Conservation (phyloP, 2,329 filamentous ascomycete genomes). For the Fusarium domesticum region DNA sequence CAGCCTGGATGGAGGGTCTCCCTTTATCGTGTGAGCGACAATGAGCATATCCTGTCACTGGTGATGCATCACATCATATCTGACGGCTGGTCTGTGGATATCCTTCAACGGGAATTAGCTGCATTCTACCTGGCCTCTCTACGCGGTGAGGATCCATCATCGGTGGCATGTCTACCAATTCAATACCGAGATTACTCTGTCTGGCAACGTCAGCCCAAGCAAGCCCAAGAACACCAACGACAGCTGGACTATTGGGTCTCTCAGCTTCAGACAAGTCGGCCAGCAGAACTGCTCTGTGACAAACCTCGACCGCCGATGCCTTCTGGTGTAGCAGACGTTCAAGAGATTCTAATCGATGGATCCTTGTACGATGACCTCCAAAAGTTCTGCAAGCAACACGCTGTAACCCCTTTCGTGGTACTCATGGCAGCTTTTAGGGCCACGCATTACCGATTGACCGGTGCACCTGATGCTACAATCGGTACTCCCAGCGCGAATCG, state of each 20-base stretch:
- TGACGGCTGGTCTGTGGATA: slow-evolving; percentile 25
- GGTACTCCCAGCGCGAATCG: slow-evolving; percentile 21
- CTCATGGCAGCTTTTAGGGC: slow-evolving; percentile 27
- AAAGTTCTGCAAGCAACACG: slow-evolving; percentile 6
- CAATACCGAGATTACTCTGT: slow-evolving; percentile 28
- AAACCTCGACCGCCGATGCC: slow-evolving; percentile 11
- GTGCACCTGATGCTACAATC: slow-evolving; percentile 21
- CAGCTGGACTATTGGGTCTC: slow-evolving; percentile 26
- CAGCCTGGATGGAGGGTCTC: slow-evolving; percentile 13
- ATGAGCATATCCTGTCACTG: slow-evolving; percentile 14
- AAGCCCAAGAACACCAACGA: slow-evolving; percentile 13
- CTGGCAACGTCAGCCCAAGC: slow-evolving; percentile 22
- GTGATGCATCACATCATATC: slow-evolving; percentile 26
- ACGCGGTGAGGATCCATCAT: background rate
- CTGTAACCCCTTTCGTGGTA: slow-evolving; percentile 11
- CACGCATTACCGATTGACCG: slow-evolving; percentile 28
- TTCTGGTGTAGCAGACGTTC: slow-evolving; percentile 10
- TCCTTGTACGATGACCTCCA: slow-evolving; percentile 6
- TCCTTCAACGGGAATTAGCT: slow-evolving; percentile 7
- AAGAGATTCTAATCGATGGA: slow-evolving; percentile 8
- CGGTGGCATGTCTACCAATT: slow-evolving; percentile 15
- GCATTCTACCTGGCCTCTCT: slow-evolving; percentile 16
- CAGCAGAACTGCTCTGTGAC: slow-evolving; percentile 18
- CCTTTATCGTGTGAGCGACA: slow-evolving; percentile 1
- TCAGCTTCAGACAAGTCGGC: slow-evolving; percentile 14